Percentiles rank a stretch among this genome's conserved stretches.
Evolutionary conservation across 2,329 filamentous ascomycete species (phyloP).

Genomic region (Clonostachys rhizophaga): DNA sequence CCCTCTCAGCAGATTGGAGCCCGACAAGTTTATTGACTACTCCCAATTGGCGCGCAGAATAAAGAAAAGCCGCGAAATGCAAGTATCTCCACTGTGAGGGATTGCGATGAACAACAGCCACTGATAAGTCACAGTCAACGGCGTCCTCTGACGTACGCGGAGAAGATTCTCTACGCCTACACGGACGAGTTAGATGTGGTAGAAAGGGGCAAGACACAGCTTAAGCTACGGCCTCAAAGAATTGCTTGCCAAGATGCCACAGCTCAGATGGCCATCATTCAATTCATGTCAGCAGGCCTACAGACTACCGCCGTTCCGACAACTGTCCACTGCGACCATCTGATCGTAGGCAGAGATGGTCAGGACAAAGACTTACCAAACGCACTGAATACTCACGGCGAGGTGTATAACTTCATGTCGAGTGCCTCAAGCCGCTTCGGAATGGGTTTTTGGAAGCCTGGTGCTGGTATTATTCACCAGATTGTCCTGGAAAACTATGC

Average conservation of each 20-base stretch:
- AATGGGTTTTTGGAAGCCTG: constrained; percentile 1
- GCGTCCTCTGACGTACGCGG: constrained; percentile 5
- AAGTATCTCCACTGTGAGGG: not conserved
- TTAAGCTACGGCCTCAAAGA: constrained; percentile 3
- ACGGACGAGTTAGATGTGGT: constrained; percentile 1
- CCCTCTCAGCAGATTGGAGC: not conserved
- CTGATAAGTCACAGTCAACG: not conserved
- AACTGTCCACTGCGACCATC: constrained; percentile 6
- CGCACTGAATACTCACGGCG: constrained; percentile 1
- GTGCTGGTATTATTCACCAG: constrained; percentile 1
- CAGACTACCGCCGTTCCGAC: constrained; percentile 5
- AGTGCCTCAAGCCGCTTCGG: not conserved
- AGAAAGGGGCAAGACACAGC: constrained; percentile 2
- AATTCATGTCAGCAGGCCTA: constrained; percentile 8
- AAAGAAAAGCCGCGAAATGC: not conserved
- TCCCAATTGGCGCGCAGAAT: not conserved
- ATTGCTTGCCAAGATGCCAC: constrained; percentile 8
- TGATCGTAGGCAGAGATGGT: constrained; percentile 3
- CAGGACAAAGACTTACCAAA: constrained; percentile 2
- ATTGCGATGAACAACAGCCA: not conserved
- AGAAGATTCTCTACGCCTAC: constrained; percentile 4
- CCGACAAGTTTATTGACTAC: not conserved
- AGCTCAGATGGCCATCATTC: constrained; percentile 9
- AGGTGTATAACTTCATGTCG: constrained; percentile 1
- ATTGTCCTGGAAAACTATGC: constrained; percentile 1